Evolutionary conservation across 345 rosid genomes (phyloP).

Genomic region (Aurinia saxatilis): DNA sequence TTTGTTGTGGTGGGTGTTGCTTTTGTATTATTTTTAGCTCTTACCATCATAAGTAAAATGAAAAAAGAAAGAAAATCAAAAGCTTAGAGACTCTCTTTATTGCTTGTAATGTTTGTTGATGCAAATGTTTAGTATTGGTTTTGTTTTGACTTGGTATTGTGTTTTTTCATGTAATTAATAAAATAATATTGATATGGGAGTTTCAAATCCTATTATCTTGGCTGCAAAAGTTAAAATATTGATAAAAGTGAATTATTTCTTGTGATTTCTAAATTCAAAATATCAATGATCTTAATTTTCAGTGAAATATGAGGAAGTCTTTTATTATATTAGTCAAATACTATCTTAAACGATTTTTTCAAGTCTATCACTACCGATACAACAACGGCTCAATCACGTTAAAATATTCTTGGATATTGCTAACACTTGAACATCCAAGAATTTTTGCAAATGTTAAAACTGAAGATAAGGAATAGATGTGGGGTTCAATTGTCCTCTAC

Average conservation of each 20-base stretch:
- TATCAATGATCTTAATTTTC: neutral
- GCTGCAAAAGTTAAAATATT: no score
- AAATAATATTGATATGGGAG: neutral
- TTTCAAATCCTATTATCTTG: no score
- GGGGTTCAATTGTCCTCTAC: no score
- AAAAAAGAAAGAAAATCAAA: neutral
- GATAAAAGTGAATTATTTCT: neutral
- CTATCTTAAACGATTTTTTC: no score
- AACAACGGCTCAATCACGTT: neutral
- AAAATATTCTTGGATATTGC: conserved; percentile 2
- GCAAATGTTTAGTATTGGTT: no score
- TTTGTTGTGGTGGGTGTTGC: no score
- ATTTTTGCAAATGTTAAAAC: no score
- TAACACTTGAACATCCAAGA: neutral
- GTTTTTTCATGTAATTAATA: conserved; percentile 3
- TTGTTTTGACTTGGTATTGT: conserved; percentile 4
- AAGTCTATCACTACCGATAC: no score
- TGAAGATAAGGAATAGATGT: no score
- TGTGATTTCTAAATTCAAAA: neutral
- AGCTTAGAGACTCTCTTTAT: neutral
- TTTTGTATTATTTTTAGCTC: neutral
- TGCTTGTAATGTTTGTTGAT: neutral
- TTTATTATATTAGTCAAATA: no score
- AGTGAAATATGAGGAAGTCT: no score
- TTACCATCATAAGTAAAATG: conserved; percentile 3